Conservation (phyloP, 371 early-diverging fungal species). For the Mucor lusitanicus region DNA sequence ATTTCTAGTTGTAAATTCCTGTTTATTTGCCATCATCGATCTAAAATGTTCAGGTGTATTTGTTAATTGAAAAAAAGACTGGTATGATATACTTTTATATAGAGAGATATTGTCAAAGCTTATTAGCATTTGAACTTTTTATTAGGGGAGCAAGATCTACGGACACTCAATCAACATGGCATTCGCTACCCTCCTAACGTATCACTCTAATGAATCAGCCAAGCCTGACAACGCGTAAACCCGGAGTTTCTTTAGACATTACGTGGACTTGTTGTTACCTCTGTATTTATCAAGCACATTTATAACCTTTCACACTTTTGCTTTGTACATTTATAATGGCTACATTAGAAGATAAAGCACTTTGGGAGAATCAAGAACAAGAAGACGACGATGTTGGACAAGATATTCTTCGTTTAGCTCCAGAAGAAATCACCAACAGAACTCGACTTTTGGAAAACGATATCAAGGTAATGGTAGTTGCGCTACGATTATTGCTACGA, state of each 20-base stretch:
- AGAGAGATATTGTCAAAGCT: too few relatives aligned
- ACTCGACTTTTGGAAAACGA: slow-evolving; percentile 95
- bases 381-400: slow-evolving; percentile 77
- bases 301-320: neutral
- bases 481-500: neutral
- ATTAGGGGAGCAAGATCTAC: too few relatives aligned
- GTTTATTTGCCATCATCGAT: too few relatives aligned
- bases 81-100: too few relatives aligned
- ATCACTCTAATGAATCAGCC: neutral
- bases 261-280: neutral
- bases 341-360: slow-evolving; percentile 69
- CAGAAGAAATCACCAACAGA: slow-evolving; percentile 92
- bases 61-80: too few relatives aligned
- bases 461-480: slow-evolving; percentile 74
- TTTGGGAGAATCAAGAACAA: slow-evolving; percentile 63
- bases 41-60: too few relatives aligned
- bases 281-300: neutral
- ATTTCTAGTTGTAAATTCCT: too few relatives aligned
- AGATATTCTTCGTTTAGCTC: slow-evolving; percentile 86
- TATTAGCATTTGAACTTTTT: too few relatives aligned
- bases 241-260: neutral
- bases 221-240: neutral
- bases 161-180: too few relatives aligned
- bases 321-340: slow-evolving; percentile 38
- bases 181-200: neutral